These are phyloP conservation scores for Rhynchospora tenuis DNA, from an alignment of 176 grass and related monocot species.

Conservation along the genomic window DNA sequence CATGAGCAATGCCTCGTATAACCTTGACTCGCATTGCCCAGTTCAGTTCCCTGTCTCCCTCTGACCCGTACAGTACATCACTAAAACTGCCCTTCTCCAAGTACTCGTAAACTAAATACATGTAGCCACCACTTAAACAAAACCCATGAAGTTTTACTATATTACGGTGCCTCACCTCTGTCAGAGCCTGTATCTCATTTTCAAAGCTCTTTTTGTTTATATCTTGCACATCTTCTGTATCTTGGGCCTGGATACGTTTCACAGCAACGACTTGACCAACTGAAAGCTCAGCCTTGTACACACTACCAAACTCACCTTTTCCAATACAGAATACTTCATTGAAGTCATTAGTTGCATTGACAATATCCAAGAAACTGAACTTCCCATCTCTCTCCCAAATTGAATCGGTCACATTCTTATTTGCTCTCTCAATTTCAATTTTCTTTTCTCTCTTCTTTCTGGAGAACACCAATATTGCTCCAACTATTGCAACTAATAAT, in stretches of 20 bases:
- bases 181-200: slow-evolving; percentile 64
- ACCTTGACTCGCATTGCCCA: slow-evolving; percentile 46
- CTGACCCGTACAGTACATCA: slow-evolving; percentile 43
- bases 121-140: slow-evolving; percentile 38
- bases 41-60: slow-evolving; percentile 33
- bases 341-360: slow-evolving; percentile 74
- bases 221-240: slow-evolving; percentile 27
- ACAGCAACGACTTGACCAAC: slow-evolving; percentile 42
- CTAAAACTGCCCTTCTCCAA: slow-evolving; percentile 50
- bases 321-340: slow-evolving; percentile 69
- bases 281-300: slow-evolving; percentile 57
- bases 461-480: not conserved
- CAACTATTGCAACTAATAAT: slow-evolving; percentile 17
- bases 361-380: slow-evolving; percentile 66
- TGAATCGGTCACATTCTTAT: slow-evolving; percentile 38
- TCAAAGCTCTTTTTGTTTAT: slow-evolving; percentile 53
- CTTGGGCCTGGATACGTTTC: slow-evolving; percentile 51
- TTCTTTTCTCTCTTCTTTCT: slow-evolving; percentile 25
- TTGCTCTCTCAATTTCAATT: slow-evolving; percentile 31
- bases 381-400: slow-evolving; percentile 66
- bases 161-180: slow-evolving; percentile 57
- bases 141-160: slow-evolving; percentile 75
- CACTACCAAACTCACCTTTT: slow-evolving; percentile 67
- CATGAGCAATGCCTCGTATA: slow-evolving; percentile 40
- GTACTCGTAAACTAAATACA: slow-evolving; percentile 74